Evolutionary conservation across 163 green algal species (phyloP).

Genomic region (Chlorella variabilis): DNA sequence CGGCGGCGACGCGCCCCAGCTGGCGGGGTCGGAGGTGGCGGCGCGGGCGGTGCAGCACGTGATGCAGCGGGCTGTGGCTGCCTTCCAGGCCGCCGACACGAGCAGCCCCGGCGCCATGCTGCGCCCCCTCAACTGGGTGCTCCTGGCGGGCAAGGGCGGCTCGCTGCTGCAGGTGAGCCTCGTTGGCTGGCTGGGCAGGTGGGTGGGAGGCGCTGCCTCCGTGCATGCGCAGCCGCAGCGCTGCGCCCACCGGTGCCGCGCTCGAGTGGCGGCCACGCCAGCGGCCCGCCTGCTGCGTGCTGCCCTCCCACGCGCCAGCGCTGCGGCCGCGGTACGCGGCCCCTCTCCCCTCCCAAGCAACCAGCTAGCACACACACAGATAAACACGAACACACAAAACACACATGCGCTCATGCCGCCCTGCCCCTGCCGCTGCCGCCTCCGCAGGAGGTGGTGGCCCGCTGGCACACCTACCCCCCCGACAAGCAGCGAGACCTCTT

Average conservation of each 20-base stretch:
- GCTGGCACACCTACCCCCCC: neutral
- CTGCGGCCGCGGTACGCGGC: too few species aligned
- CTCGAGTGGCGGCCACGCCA: too few species aligned
- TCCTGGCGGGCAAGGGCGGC: slow-evolving; percentile 27
- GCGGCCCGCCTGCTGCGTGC: too few species aligned
- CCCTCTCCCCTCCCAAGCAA: too few species aligned
- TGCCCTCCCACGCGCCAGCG: too few species aligned
- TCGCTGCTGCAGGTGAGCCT: slow-evolving; percentile 7
- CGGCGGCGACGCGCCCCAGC: neutral
- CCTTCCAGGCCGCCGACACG: neutral
- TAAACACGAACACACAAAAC: too few species aligned
- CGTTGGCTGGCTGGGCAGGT: neutral
- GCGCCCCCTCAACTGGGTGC: slow-evolving; percentile 18
- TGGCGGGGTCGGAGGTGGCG: neutral
- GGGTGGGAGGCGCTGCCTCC: too few species aligned
- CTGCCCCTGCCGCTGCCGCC: too few species aligned
- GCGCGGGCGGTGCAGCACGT: neutral
- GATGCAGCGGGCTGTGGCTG: neutral
- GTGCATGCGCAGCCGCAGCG: too few species aligned
- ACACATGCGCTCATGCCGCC: too few species aligned
- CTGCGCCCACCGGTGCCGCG: too few species aligned
- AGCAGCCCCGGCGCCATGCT: neutral
- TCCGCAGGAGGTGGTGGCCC: neutral
- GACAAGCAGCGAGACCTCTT: slow-evolving; percentile 2
- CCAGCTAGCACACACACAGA: too few species aligned